phyloP scores from a whole-genome alignment of 257 asterid species.

The Voacanga thouarsii region DNA sequence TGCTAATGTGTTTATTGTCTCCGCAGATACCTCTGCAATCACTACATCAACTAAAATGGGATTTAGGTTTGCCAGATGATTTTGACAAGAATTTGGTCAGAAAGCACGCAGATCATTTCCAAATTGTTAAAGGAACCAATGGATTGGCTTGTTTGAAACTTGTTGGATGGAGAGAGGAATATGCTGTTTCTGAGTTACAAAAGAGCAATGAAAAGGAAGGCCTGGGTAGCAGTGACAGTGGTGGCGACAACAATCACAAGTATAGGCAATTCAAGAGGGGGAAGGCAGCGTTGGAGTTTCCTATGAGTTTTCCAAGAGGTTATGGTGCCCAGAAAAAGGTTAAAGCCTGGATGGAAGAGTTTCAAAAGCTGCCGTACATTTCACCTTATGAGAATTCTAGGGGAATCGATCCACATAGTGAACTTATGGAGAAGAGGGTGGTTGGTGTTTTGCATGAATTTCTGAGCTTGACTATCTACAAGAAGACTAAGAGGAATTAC shows the following conservation, averaged over 20 bases:
- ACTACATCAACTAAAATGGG: slow-evolving; percentile 82
- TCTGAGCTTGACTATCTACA: slow-evolving; percentile 65
- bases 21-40: slow-evolving; percentile 67
- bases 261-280: slow-evolving; percentile 77
- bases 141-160: slow-evolving; percentile 72
- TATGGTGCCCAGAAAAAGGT: slow-evolving; percentile 94
- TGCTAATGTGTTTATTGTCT: slow-evolving; percentile 7
- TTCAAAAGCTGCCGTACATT: slow-evolving; percentile 87
- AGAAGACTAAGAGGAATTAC: slow-evolving; percentile 90
- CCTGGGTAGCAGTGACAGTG: slow-evolving; percentile 15
- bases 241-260: slow-evolving; percentile 14
- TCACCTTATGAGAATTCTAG: slow-evolving; percentile 87
- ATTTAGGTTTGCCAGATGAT: slow-evolving; percentile 85
- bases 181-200: slow-evolving; percentile 66
- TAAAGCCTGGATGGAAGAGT: slow-evolving; percentile 94
- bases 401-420: slow-evolving; percentile 74
- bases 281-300: slow-evolving; percentile 71
- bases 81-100: slow-evolving; percentile 54
- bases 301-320: slow-evolving; percentile 92
- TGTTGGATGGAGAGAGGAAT: slow-evolving; percentile 63
- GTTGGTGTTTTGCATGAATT: slow-evolving; percentile 89
- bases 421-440: slow-evolving; percentile 95
- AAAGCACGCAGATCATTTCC: slow-evolving; percentile 61
- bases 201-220: slow-evolving; percentile 56
- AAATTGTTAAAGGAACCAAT: slow-evolving; percentile 51